Evolutionary conservation across 371 early-diverging fungal species (phyloP), one percentile per base, ranked within the genome.

Genomic region (Funneliformis caledonium): DNA sequence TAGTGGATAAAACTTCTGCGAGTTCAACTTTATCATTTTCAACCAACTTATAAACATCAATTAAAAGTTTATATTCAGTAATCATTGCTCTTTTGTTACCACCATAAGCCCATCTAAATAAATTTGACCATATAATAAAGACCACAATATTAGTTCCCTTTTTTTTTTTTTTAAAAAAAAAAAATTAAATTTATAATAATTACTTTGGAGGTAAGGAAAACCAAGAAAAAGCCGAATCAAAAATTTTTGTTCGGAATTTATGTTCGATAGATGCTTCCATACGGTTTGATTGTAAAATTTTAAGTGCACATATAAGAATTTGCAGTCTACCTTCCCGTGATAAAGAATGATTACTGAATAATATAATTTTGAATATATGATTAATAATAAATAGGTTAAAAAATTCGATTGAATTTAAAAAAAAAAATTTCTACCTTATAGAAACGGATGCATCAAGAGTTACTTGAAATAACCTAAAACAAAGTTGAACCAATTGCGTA

Each of bases 321-420:
- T 90, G 89, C 84, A 96, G 96, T 72, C 95, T 91, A 11, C 93
- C 91, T 45, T 93, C 92, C 52, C 96, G 90, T 5, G 95, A 90
- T 74, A 92, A 83, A 64, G 95, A 89, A 80, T 93, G 93, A 33
- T 91, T 91, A 33, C 95, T 90, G 48, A 67, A 14, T 3, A 47
- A 70, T 70, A 70, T 42, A 43, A 64, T 16, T 14, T 52, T 8
- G 14, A 33, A 65, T 26, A 12, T 31, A 31, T 65, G 10, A 3
- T 26, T 31, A 12, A 73, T 37, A 73, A 81, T 26, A 19, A 59
- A 4, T 47, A 26, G 42, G 12, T 84, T 62, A 45, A 5, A 48
- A 26, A 47, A 14, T 26, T 33, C 37, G 11, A 26, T 31, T 26
- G 9, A 22, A 10, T 33, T 37, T 33, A 45, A 33, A 3, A 45